Conservation (phyloP, 2,329 filamentous ascomycete species). For the Endothia cerciana region DNA sequence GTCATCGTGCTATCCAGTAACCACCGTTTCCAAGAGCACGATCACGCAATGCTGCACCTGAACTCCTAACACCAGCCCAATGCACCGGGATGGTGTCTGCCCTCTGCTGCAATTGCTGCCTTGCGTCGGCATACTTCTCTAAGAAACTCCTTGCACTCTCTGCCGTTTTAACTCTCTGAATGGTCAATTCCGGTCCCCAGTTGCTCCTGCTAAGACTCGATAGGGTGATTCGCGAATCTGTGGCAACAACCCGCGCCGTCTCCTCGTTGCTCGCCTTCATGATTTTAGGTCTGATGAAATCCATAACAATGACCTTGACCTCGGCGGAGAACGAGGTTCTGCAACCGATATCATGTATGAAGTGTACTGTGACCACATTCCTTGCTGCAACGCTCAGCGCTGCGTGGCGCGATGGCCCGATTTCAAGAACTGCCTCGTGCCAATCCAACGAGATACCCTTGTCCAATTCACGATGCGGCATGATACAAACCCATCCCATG, state of each 20-base stretch:
- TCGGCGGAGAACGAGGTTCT: slow-evolving; percentile 46
- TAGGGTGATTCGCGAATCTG: slow-evolving; percentile 38
- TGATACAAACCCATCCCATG: slow-evolving; percentile 63
- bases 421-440: slow-evolving; percentile 62
- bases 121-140: slow-evolving; percentile 52
- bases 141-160: slow-evolving; percentile 47
- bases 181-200: slow-evolving; percentile 49
- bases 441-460: slow-evolving; percentile 50
- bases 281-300: slow-evolving; percentile 53
- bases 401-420: slow-evolving; percentile 54
- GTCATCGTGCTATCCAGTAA: slow-evolving; percentile 48
- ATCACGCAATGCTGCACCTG: slow-evolving; percentile 52
- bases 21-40: slow-evolving; percentile 53
- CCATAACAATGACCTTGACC: slow-evolving; percentile 63
- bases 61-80: slow-evolving; percentile 59
- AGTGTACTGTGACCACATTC: slow-evolving; percentile 56
- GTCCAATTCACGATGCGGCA: slow-evolving; percentile 38
- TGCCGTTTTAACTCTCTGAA: slow-evolving; percentile 42
- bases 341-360: slow-evolving; percentile 55
- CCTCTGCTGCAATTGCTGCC: slow-evolving; percentile 55
- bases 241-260: slow-evolving; percentile 43
- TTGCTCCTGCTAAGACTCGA: slow-evolving; percentile 50
- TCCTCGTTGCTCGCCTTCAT: slow-evolving; percentile 38
- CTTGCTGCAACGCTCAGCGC: slow-evolving; percentile 51
- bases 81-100: slow-evolving; percentile 64